Conservation (phyloP, 306 rosid genomes). For the Sindora glabra region DNA sequence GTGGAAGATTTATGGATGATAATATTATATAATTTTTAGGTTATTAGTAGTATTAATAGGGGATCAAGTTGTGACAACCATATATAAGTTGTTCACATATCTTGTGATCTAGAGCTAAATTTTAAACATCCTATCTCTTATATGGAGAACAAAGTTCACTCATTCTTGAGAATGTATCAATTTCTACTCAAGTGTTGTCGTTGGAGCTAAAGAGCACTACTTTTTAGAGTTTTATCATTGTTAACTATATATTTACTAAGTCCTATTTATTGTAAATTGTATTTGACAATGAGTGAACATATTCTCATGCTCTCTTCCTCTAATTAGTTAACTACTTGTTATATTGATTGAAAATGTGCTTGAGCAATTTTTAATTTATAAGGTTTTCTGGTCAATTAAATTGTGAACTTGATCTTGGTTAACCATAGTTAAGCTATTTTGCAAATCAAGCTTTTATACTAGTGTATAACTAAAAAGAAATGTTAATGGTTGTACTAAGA, state of each 20-base stretch:
- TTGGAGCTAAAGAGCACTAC: slow-evolving; percentile 93
- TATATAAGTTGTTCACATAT: slow-evolving; percentile 55
- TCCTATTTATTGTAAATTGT: slow-evolving; percentile 25
- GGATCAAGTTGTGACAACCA: slow-evolving; percentile 93
- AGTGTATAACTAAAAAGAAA: slow-evolving; percentile 42
- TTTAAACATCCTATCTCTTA: slow-evolving; percentile 1
- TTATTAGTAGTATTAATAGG: slow-evolving; percentile 85
- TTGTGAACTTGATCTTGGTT: slow-evolving; percentile 9
- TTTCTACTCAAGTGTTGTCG: slow-evolving; percentile 83
- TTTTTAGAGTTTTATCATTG: slow-evolving; percentile 71
- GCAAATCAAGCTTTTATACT: slow-evolving; percentile 44
- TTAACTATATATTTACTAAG: slow-evolving; percentile 34
- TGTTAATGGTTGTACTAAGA: slow-evolving; percentile 70
- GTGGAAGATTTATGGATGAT: slow-evolving; percentile 4
- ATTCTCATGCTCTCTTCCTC: slow-evolving; percentile 16
- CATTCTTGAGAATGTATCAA: slow-evolving; percentile 29
- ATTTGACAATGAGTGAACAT: slow-evolving; percentile 38
- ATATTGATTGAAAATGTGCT: slow-evolving; percentile 11
- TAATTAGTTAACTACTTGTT: too few relatives aligned
- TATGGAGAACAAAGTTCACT: slow-evolving; percentile 8
- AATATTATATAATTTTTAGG: slow-evolving; percentile 45
- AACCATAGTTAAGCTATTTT: slow-evolving; percentile 9
- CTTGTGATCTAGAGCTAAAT: background rate
- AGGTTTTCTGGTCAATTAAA: slow-evolving; percentile 4
- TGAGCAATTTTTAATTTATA: slow-evolving; percentile 6